phyloP scores from a whole-genome alignment of 306 rosid species.

The Rosa chinensis region DNA sequence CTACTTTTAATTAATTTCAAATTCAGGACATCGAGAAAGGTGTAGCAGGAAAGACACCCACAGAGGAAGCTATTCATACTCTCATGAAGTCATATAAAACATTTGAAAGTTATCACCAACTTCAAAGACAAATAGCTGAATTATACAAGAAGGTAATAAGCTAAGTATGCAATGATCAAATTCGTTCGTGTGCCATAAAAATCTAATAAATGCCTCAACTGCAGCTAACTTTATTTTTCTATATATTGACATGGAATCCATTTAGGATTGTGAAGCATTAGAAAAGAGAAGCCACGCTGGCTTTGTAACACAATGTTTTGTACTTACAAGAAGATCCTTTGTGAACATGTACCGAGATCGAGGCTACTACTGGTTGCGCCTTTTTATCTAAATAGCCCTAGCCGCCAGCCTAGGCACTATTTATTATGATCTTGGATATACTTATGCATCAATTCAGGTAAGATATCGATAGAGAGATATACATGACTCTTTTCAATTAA shows the following conservation, averaged over 20 bases:
- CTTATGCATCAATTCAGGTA: constrained; percentile 49
- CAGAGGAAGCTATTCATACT: constrained; percentile 46
- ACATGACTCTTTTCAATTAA: background rate
- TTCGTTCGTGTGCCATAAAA: background rate
- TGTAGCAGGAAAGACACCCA: constrained; percentile 13
- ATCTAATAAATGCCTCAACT: background rate
- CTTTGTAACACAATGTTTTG: constrained; percentile 43
- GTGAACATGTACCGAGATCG: constrained; percentile 62
- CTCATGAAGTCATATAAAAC: constrained; percentile 39
- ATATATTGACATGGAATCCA: background rate
- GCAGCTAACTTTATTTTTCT: too few relatives aligned
- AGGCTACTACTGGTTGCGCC: constrained; percentile 71
- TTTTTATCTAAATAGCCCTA: constrained; percentile 39
- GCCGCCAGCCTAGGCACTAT: constrained; percentile 43
- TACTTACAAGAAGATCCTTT: constrained; percentile 59
- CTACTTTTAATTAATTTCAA: too few relatives aligned
- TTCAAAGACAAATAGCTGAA: constrained; percentile 35
- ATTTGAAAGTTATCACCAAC: constrained; percentile 35
- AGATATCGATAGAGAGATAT: background rate
- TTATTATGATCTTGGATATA: constrained; percentile 35
- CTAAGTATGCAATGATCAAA: background rate
- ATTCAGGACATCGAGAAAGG: constrained; percentile 51
- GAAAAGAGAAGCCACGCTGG: constrained; percentile 48
- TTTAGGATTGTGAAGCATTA: constrained; percentile 27
- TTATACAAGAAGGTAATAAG: constrained; percentile 32